Evolutionary conservation across 805 yeast genomes (phyloP).

Genomic region (Saccharomycopsis sp.): DNA sequence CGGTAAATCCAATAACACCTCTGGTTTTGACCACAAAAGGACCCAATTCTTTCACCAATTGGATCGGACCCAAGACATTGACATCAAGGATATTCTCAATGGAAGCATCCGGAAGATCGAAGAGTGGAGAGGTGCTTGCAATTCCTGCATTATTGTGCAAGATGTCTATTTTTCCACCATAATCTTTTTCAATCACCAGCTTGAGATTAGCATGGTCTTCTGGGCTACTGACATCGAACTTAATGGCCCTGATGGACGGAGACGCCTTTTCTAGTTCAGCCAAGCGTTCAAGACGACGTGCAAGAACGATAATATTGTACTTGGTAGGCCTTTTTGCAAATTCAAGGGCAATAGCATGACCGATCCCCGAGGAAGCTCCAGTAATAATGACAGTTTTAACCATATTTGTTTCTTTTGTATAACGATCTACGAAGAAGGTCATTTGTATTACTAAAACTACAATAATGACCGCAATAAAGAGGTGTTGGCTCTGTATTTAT

Average conservation of each 20-base stretch:
- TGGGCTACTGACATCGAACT: slow-evolving; percentile 33
- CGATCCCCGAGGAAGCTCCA: slow-evolving; percentile 61
- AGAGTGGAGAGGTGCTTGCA: slow-evolving; percentile 25
- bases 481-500: no score
- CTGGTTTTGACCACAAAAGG: slow-evolving; percentile 29
- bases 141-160: slow-evolving; percentile 39
- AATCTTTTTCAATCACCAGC: slow-evolving; percentile 24
- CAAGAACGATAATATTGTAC: slow-evolving; percentile 33
- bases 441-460: no score
- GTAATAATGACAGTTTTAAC: slow-evolving; percentile 45
- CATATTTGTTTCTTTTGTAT: no score
- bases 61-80: slow-evolving; percentile 36
- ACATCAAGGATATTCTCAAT: slow-evolving; percentile 27
- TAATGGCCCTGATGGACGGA: slow-evolving; percentile 28
- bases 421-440: no score
- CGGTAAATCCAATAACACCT: slow-evolving; percentile 35
- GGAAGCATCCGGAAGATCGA: slow-evolving; percentile 29
- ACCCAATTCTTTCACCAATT: slow-evolving; percentile 30
- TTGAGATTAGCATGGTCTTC: slow-evolving; percentile 28
- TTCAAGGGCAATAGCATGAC: slow-evolving; percentile 40
- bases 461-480: no score
- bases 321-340: slow-evolving; percentile 35
- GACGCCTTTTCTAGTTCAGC: slow-evolving; percentile 24
- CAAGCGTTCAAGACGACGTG: slow-evolving; percentile 29
- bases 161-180: slow-evolving; percentile 31